A percentile compares a stretch with the other conserved stretches of the same genome.
These are phyloP conservation scores for Pythium rishiriense DNA, from an alignment of 352 stramenopile species.

Conservation along the genomic window DNA sequence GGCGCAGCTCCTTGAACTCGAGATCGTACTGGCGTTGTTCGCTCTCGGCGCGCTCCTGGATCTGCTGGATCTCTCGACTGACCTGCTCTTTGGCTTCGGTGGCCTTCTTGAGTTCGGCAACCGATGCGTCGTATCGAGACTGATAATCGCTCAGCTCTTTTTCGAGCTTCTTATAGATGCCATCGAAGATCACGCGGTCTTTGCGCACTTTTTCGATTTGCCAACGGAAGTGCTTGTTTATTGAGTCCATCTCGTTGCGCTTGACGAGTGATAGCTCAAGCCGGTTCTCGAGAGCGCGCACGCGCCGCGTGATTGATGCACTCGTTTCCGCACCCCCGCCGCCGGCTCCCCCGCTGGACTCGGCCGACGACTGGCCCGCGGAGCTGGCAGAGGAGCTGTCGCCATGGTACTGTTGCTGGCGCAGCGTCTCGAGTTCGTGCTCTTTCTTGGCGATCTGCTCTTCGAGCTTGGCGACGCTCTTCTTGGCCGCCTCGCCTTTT, in stretches of 20 bases:
- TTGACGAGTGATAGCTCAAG: conserved; percentile 76
- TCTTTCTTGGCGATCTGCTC: conserved; percentile 47
- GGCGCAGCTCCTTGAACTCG: conserved; percentile 64
- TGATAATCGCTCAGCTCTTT: conserved; percentile 60
- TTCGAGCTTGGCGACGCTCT: conserved; percentile 45
- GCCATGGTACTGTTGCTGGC: conserved; percentile 31
- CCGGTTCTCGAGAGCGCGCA: conserved; percentile 69
- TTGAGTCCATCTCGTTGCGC: conserved; percentile 80
- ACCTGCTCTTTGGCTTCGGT: conserved; percentile 50
- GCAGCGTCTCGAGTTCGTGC: conserved; percentile 46
- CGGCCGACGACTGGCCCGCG: background rate
- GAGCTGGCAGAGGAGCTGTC: background rate
- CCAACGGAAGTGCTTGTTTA: conserved; percentile 73
- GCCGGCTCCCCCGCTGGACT: background rate
- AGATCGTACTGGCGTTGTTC: conserved; percentile 65
- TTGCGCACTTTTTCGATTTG: conserved; percentile 70
- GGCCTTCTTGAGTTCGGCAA: conserved; percentile 43
- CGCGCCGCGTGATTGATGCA: conserved; percentile 42
- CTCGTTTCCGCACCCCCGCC: conserved; percentile 32
- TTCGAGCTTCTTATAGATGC: conserved; percentile 87
- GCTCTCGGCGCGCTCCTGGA: conserved; percentile 48
- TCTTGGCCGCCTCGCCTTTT: conserved; percentile 51
- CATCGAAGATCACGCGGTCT: conserved; percentile 77
- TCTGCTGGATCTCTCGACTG: conserved; percentile 41
- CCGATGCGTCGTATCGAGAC: conserved; percentile 45